phyloP scores from a whole-genome alignment of 1,284 basidiomycete genomes.

The Rhodotorula sp. region DNA sequence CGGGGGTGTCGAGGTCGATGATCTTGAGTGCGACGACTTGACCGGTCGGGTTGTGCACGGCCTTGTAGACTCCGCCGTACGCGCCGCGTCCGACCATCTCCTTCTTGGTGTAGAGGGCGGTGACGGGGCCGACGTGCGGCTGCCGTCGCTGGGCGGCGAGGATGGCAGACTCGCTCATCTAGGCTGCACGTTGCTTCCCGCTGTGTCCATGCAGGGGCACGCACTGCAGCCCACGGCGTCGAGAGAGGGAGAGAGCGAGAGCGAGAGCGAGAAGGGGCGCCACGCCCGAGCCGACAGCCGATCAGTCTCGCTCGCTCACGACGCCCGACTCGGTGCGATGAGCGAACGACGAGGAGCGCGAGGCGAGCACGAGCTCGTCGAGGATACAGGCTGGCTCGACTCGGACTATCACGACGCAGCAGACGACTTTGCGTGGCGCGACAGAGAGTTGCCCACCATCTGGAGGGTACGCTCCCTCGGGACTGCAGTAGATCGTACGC shows the following conservation, averaged over 20 bases:
- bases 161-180: conserved; percentile 8
- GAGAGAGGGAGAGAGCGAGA: background rate
- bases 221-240: background rate
- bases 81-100: conserved; percentile 89
- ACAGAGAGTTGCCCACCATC: background rate
- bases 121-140: conserved; percentile 4
- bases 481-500: too few relatives aligned
- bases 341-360: too few relatives aligned
- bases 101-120: conserved; percentile 22
- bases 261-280: too few relatives aligned
- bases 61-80: conserved; percentile 93
- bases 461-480: conserved; percentile 4
- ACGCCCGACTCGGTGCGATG: too few relatives aligned
- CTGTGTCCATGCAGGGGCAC: background rate
- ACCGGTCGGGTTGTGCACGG: conserved; percentile 49
- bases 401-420: background rate
- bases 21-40: conserved; percentile 59
- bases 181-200: background rate
- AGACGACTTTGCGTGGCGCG: background rate
- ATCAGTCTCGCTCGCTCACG: too few relatives aligned
- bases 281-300: background rate
- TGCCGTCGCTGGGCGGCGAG: conserved; percentile 5
- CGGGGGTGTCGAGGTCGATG: conserved; percentile 91
- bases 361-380: background rate
- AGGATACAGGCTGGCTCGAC: conserved; percentile 13